phyloP scores from a whole-genome alignment of 306 rosid species.

The Sesbania bispinosa region DNA sequence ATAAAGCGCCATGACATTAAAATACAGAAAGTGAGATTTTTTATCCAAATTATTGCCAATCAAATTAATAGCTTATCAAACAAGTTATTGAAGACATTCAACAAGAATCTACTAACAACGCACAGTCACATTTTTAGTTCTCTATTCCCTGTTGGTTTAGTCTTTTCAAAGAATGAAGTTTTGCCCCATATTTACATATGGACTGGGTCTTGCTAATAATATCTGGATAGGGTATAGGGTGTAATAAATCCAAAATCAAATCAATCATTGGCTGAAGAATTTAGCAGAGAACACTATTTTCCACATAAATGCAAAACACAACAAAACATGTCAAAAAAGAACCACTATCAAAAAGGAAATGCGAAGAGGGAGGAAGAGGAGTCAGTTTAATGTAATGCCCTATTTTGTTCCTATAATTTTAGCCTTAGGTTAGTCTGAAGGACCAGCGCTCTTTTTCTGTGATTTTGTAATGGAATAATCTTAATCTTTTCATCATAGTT shows the following conservation, averaged over 20 bases:
- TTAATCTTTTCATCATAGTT: no score
- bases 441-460: no score
- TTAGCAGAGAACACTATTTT: not conserved
- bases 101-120: not conserved
- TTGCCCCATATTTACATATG: not conserved
- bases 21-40: not conserved
- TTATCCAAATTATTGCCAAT: not conserved
- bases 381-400: no score
- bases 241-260: not conserved
- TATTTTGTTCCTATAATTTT: no score
- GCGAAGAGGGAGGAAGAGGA: no score
- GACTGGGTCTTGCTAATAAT: not conserved
- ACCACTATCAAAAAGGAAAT: no score
- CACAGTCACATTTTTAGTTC: not conserved
- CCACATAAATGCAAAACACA: not conserved
- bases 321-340: not conserved
- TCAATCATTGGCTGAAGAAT: not conserved
- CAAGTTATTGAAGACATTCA: not conserved
- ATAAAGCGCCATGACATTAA: not conserved
- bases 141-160: not conserved
- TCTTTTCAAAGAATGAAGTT: not conserved
- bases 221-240: not conserved
- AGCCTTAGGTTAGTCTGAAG: no score
- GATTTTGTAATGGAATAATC: no score
- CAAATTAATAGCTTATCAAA: slow-evolving; percentile 4